Base-by-base conservation (phyloP, 495 filamentous ascomycete genomes). In the Chaetomium tenue region DNA sequence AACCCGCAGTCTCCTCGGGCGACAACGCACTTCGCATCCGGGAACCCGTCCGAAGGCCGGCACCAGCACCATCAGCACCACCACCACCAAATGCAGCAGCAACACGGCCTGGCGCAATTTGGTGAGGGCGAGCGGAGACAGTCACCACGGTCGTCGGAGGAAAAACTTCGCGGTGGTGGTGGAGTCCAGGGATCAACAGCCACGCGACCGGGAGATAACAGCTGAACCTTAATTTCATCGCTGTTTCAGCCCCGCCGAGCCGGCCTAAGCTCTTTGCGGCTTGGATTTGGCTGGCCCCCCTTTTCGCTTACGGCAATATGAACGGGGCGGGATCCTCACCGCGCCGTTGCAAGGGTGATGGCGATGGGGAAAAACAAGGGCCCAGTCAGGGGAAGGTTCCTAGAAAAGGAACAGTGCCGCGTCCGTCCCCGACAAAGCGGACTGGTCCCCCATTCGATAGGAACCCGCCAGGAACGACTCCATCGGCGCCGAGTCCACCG, bases 211-310 rank as follows among this genome's bases (percentile, higher is more conserved):
- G 66, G 69, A 63, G 72, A 72, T 64, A 72, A 71, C 65, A 69
- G 72, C 64, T 73, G 74, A 74, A 74, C 73, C 67, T 73, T 74
- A 76, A 74, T 76, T 72, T 74, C 67, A 73, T 9, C 69, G 30
- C 66, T 72, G 74, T 76, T 76, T 76, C 74, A 76, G 72, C 72
- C 72, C 71, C 68, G 63, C 62, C 58, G 57, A 67, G 42, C 55
- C 13, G 51, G 28, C 13, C 63, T 63, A 61, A 66, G 63, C 66
- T 55, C 56, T 28, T 64, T 63, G 47, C 25, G 63, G 64, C 33
- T 64, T 68, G 56, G 68, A 23, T 40, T 9, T 28, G 40, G 22
- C 15, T 30, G 26, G 26, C 39, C 46, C 13, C 25, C 63, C 53
- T 53, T 63, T 61, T 62, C 65, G 12, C 46, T 67, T 65, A 33